phyloP scores from a whole-genome alignment of 306 rosid species.

The Cicer cuneatum region DNA sequence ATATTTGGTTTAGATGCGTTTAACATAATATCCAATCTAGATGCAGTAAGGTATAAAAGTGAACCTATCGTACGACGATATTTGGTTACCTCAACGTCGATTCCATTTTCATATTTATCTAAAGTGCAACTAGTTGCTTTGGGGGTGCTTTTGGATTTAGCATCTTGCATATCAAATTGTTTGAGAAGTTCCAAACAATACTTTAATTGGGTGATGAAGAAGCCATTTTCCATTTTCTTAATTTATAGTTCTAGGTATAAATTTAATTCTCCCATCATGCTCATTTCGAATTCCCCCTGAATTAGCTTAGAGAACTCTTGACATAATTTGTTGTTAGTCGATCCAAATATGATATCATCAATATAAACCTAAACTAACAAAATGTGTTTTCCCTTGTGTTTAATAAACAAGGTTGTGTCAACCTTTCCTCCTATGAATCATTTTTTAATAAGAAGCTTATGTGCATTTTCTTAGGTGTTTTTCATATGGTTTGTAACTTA shows the following conservation, averaged over 20 bases:
- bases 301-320: neutral
- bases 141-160: neutral
- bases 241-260: neutral
- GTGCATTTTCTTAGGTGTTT: no score
- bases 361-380: no score
- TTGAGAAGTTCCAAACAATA: neutral
- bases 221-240: neutral
- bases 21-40: no score
- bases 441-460: no score
- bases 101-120: neutral
- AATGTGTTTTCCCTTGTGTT: no score
- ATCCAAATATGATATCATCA: no score
- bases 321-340: no score
- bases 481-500: no score
- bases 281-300: neutral
- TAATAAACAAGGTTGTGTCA: no score
- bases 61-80: neutral
- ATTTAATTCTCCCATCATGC: neutral
- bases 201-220: neutral
- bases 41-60: neutral
- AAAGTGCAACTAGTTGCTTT: no score
- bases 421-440: no score
- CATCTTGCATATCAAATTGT: neutral
- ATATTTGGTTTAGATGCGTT: neutral
- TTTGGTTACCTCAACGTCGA: neutral